Evolutionary conservation across 2,329 filamentous ascomycete genomes (phyloP), one percentile per base, ranked within the genome.

Genomic region (Zalaria obscura): DNA sequence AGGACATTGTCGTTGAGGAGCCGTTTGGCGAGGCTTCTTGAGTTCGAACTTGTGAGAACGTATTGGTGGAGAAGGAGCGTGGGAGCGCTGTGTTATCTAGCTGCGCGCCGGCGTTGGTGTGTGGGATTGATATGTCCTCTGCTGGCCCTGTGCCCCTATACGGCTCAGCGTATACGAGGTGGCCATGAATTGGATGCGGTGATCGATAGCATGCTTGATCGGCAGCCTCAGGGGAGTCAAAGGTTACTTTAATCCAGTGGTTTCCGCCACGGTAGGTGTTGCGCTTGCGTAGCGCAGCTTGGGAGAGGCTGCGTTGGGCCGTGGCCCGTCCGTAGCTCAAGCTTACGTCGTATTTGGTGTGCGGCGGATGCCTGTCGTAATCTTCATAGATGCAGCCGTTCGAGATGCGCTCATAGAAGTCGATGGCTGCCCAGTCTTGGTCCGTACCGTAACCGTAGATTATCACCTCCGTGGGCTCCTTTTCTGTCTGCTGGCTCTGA

Each of bases 371-470:
- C 47, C 89, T 79, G 5, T 87, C 78, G 61, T 96, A 96, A 63
- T 95, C 88, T 64, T 96, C 89, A 61, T 88, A 88, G 57, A 95
- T 85, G 47, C 76, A 67, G 26, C 88, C 88, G 28, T 65, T 62
- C 5, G 84, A 89, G 35, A 93, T 78, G 45, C 80, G 75, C 66
- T 95, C 89, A 64, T 83, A 96, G 63, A 85, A 84, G 50, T 83
- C 78, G 52, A 96, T 80, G 29, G 87, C 87, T 27, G 88, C 86
- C 73, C 91, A 95, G 55, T 78, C 73, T 5, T 61, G 57, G 4
- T 73, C 69, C 71, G 62, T 79, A 66, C 60, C 76, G 62, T 88
- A 95, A 27, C 89, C 89, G 50, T 88, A 83, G 10, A 96, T 69
- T 42, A 94, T 77, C 47, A 93, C 75, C 62, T 95, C 87, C 33